A percentile compares a stretch with the other conserved stretches of the same genome.
Evolutionary conservation across 2,329 filamentous ascomycete species (phyloP).

Genomic region (Phialocephala subalpina): DNA sequence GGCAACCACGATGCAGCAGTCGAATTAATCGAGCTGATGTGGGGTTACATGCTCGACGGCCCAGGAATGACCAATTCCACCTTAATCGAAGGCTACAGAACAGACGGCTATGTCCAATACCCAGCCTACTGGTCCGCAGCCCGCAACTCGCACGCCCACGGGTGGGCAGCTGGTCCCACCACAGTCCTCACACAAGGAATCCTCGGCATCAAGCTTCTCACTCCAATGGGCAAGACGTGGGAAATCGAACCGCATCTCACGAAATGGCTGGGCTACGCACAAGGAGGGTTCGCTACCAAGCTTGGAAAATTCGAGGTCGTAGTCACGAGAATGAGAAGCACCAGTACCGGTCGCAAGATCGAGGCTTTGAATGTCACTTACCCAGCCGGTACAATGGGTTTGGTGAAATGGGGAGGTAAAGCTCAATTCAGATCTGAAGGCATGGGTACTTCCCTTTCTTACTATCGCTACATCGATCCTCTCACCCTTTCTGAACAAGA

Average conservation of each 20-base stretch:
- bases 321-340: conserved; percentile 28
- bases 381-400: conserved; percentile 38
- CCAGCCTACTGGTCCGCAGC: conserved; percentile 37
- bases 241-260: conserved; percentile 49
- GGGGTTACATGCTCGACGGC: conserved; percentile 62
- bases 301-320: conserved; percentile 47
- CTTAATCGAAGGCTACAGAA: conserved; percentile 46
- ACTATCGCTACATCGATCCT: conserved; percentile 28
- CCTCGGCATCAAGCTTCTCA: conserved; percentile 50
- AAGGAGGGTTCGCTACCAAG: conserved; percentile 48
- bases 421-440: conserved; percentile 25
- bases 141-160: conserved; percentile 56
- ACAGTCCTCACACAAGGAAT: conserved; percentile 53
- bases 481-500: conserved; percentile 18
- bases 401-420: conserved; percentile 38
- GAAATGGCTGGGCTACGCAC: conserved; percentile 45
- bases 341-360: conserved; percentile 28
- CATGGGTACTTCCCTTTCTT: conserved; percentile 25
- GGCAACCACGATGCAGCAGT: conserved; percentile 49
- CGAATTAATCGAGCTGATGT: conserved; percentile 54
- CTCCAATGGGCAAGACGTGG: conserved; percentile 48
- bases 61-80: conserved; percentile 49
- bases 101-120: conserved; percentile 49
- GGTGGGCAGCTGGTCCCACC: conserved; percentile 57
- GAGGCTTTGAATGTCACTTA: conserved; percentile 40